A percentile compares a stretch with the other conserved stretches of the same genome.
Conservation (phyloP, 2,329 filamentous ascomycete species). For the Talaromyces verruculosus region DNA sequence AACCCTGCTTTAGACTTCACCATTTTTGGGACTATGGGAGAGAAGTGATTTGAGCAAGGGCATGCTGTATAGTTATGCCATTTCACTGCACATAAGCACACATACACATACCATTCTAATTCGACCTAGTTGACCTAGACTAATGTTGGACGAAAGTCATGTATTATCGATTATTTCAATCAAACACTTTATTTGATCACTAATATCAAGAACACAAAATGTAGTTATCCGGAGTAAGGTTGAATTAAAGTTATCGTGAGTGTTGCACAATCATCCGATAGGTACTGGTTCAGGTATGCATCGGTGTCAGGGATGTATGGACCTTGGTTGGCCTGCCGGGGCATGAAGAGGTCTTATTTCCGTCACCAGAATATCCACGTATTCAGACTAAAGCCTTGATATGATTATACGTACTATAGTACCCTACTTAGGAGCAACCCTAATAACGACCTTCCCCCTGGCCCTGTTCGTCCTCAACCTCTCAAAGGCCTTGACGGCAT, state of each 20-base stretch:
- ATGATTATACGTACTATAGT: background rate
- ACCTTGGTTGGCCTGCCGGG: background rate
- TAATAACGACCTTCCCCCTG: constrained; percentile 60
- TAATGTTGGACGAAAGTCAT: background rate
- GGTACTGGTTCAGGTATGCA: background rate
- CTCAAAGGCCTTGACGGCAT: constrained; percentile 58
- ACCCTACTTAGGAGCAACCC: constrained; percentile 25
- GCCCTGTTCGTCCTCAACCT: constrained; percentile 57
- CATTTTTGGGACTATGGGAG: background rate
- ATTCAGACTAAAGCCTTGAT: background rate
- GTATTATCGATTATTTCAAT: background rate
- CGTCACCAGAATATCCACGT: background rate
- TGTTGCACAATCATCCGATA: background rate
- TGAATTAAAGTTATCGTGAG: background rate
- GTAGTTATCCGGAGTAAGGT: background rate
- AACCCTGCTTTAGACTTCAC: constrained; percentile 25
- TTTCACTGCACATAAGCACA: background rate
- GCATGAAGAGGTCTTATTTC: background rate
- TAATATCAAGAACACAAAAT: background rate
- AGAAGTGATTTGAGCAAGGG: background rate
- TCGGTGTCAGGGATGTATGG: background rate
- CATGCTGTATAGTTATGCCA: background rate
- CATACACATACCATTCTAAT: background rate
- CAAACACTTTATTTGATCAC: background rate
- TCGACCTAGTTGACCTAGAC: background rate